Evolutionary conservation across 1,284 basidiomycete genomes (phyloP).

Genomic region (Apiotrichum montevideense): DNA sequence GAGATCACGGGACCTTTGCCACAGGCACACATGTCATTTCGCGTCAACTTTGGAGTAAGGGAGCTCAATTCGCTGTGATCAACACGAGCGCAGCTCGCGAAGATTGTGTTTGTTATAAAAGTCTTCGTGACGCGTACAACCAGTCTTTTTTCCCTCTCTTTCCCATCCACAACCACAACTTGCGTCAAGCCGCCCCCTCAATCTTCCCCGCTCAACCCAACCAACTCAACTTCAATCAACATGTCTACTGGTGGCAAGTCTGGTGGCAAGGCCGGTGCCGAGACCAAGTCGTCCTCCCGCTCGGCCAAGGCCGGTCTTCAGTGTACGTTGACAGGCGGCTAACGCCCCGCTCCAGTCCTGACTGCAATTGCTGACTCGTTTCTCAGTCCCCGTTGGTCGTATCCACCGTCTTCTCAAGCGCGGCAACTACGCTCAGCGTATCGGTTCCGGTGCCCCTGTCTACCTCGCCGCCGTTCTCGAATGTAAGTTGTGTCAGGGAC

Average conservation of each 20-base stretch:
- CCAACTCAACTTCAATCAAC: constrained; percentile 36
- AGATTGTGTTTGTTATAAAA: no score
- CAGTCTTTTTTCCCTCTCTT: not conserved
- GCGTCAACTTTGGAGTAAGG: not conserved
- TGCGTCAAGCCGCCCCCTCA: not conserved
- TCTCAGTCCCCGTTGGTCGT: constrained; percentile 71
- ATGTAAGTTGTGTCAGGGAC: constrained; percentile 25
- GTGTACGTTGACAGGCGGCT: constrained; percentile 31
- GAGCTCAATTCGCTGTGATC: no score
- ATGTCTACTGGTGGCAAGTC: constrained; percentile 54
- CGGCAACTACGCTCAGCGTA: constrained; percentile 76
- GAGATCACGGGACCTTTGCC: no score
- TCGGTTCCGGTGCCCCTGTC: constrained; percentile 53
- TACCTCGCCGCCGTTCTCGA: constrained; percentile 64
- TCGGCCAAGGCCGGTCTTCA: constrained; percentile 79
- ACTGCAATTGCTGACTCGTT: constrained; percentile 8
- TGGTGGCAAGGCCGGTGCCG: constrained; percentile 50
- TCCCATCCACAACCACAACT: not conserved
- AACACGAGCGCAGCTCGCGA: no score
- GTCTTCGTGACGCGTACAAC: no score
- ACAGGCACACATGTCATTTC: not conserved
- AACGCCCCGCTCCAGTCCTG: constrained; percentile 7
- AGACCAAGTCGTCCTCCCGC: constrained; percentile 59
- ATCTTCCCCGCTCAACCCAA: constrained; percentile 2
- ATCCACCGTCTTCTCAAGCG: constrained; percentile 78